Base-by-base conservation (phyloP, 1,284 basidiomycete species). In the Athelia psychrophila region DNA sequence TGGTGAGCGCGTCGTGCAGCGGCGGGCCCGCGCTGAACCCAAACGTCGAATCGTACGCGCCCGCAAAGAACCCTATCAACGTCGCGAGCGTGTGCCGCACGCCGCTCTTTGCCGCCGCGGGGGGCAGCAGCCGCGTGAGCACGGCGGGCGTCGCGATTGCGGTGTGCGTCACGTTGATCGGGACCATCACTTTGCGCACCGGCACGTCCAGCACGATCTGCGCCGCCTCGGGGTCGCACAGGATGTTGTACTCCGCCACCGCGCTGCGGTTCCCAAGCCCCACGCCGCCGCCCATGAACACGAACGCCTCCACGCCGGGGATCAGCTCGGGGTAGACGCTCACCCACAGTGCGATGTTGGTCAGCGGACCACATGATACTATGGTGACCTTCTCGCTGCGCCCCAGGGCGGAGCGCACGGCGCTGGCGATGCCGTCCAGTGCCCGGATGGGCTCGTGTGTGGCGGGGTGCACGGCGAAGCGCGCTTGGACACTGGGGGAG, bases 251-350 rank as follows among this genome's bases (percentile, higher is more conserved):
- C 64, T 93, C 91, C 76, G 88, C 88, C 13, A 81, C 84, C 13
- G 89, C 72, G n/a, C 85, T 84, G 44, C 84, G 73, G 61, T 93
- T 93, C 0, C 91, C 91, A 13, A 89, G 63, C 3, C 91, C 91
- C n/a, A 91, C 83, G 1, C 83, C 88, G 35, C 91, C 91, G n/a
- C 92, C 91, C 91, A 94, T 93, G 61, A 92, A 90, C 3, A 92
- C 86, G 52, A 93, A 81, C 58, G 90, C 80, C 54, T 88, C 84
- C 3, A 93, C 72, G 9, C 77, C 84, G 2, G 74, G 74, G n/a
- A 91, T 61, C 8, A 94, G 71, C 38, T 90, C 81, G 0, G 87
- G 81, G 65, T 87, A 87, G 1, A 83, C 78, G 53, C 78, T 79
- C 18, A 88, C 75, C 62, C 93, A 91, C 2, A 92, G 69, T 0